phyloP scores from a whole-genome alignment of 257 asterid genomes.

The Capsicum pubescens region DNA sequence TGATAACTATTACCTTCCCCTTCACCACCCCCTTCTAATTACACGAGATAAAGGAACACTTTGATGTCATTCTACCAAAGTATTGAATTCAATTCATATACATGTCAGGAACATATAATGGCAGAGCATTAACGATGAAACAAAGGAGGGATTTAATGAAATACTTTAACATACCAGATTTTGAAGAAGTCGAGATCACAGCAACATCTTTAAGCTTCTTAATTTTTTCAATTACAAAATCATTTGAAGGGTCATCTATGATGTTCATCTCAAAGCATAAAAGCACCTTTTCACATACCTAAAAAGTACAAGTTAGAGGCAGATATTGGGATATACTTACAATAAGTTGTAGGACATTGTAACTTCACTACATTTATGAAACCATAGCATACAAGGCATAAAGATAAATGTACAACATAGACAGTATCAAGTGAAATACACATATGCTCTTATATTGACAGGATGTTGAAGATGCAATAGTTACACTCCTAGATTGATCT shows the following conservation, averaged over 20 bases:
- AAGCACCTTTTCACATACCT: constrained; percentile 85
- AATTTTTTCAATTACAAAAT: constrained; percentile 47
- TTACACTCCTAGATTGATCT: not conserved
- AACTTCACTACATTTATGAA: not conserved
- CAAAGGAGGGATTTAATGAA: not conserved
- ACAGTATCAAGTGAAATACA: constrained; percentile 2
- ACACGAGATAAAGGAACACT: not conserved
- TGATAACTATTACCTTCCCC: constrained; percentile 7
- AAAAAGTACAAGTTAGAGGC: constrained; percentile 28
- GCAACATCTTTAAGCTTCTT: constrained; percentile 60
- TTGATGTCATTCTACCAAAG: not conserved
- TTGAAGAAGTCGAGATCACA: constrained; percentile 55
- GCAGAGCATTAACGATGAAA: constrained; percentile 3
- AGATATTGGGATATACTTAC: constrained; percentile 20
- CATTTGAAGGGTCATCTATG: constrained; percentile 38
- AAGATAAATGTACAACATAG: not conserved
- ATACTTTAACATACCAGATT: constrained; percentile 57
- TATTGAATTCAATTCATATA: not conserved
- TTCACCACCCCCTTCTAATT: not conserved
- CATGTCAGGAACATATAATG: not conserved
- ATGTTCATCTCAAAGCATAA: constrained; percentile 39
- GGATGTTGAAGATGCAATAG: not conserved
- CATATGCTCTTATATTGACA: not conserved
- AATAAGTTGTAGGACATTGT: not conserved
- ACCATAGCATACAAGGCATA: not conserved